Conservation (phyloP, 768 basidiomycete genomes). For the Pleurotus cornucopiae region DNA sequence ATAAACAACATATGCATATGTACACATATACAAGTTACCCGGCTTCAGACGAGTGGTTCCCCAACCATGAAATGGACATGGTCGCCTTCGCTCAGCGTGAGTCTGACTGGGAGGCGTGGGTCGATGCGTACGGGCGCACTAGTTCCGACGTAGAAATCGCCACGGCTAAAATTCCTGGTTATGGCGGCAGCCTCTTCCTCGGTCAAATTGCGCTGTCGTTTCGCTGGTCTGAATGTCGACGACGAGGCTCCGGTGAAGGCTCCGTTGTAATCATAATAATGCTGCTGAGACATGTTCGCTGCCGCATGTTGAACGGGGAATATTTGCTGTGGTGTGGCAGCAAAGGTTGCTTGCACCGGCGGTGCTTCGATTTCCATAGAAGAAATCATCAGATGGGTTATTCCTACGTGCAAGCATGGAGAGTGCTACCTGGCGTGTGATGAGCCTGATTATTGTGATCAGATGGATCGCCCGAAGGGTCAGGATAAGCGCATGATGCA, state of each 20-base stretch:
- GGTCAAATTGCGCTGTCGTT: constrained; percentile 74
- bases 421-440: constrained; percentile 9
- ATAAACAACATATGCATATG: not conserved
- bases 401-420: not conserved
- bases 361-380: constrained; percentile 20
- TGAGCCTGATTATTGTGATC: constrained; percentile 32
- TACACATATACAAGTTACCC: not conserved
- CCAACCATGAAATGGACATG: constrained; percentile 66
- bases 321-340: constrained; percentile 37
- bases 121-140: constrained; percentile 83
- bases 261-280: constrained; percentile 77
- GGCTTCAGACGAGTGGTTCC: constrained; percentile 31
- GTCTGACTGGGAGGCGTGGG: constrained; percentile 71
- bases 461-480: constrained; percentile 49
- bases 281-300: constrained; percentile 52
- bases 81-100: constrained; percentile 79
- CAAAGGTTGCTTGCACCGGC: constrained; percentile 31
- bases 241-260: constrained; percentile 63
- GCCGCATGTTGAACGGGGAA: constrained; percentile 39
- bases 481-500: constrained; percentile 68
- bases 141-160: constrained; percentile 78
- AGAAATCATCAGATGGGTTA: constrained; percentile 9
- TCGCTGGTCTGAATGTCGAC: constrained; percentile 75
- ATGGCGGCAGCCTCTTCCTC: constrained; percentile 83
- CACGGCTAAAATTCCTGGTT: constrained; percentile 75